These are phyloP conservation scores for Aspergillus latus DNA, from an alignment of 2,329 filamentous ascomycete species.

Conservation along the genomic window DNA sequence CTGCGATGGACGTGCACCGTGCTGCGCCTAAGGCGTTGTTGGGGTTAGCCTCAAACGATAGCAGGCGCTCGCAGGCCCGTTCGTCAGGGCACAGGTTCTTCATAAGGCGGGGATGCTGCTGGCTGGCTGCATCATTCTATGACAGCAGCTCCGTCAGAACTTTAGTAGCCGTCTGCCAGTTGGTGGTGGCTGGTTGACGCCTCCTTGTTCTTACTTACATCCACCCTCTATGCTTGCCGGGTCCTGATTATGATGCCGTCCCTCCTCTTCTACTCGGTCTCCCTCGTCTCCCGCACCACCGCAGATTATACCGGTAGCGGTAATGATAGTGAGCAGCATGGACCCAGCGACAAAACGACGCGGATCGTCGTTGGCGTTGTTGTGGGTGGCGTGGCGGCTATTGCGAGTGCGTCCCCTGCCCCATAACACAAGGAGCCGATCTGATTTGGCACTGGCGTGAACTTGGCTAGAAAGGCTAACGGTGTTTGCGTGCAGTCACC, in stretches of 20 bases:
- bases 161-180: not conserved
- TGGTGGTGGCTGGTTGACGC: not conserved
- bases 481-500: constrained; percentile 22
- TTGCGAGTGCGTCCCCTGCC: constrained; percentile 25
- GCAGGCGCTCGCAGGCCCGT: not conserved
- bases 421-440: not conserved
- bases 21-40: not conserved
- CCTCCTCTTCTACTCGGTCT: not conserved
- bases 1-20: not conserved
- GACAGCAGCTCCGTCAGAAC: no score
- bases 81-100: not conserved
- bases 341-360: constrained; percentile 7
- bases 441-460: not conserved
- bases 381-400: constrained; percentile 26
- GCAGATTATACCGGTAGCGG: not conserved
- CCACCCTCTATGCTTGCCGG: not conserved
- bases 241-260: not conserved
- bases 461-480: not conserved
- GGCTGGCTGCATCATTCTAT: not conserved
- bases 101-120: constrained; percentile 4
- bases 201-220: not conserved
- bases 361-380: constrained; percentile 32
- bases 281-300: not conserved
- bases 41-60: not conserved
- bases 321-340: not conserved